These are phyloP conservation scores for Exophiala calicioides DNA, from an alignment of 2,329 filamentous ascomycete species.

Conservation along the genomic window DNA sequence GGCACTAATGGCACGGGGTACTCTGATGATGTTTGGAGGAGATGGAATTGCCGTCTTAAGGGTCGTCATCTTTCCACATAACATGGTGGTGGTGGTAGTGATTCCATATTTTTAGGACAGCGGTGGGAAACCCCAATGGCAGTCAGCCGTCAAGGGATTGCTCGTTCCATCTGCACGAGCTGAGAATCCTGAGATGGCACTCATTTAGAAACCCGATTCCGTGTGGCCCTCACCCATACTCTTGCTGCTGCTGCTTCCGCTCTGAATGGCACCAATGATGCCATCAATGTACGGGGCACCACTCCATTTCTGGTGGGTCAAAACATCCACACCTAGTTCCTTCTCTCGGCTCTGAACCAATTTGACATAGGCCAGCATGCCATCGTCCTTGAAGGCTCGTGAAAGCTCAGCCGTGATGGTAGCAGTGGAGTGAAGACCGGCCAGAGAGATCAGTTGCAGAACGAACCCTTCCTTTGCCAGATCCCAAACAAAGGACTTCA, in stretches of 20 bases:
- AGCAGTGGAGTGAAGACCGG: conserved; percentile 64
- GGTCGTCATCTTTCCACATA: no score
- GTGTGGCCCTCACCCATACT: conserved; percentile 97
- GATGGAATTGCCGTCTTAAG: no score
- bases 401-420: conserved; percentile 73
- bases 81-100: no score
- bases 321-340: conserved; percentile 85
- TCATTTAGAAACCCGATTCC: conserved; percentile 52
- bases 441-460: conserved; percentile 65
- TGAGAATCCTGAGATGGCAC: no score
- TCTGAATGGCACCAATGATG: conserved; percentile 85
- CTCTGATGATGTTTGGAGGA: no score
- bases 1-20: no score
- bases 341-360: conserved; percentile 87
- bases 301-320: conserved; percentile 86
- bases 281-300: conserved; percentile 79
- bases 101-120: no score
- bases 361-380: conserved; percentile 98
- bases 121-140: no score
- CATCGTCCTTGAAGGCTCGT: conserved; percentile 79
- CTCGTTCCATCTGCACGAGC: no score
- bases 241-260: conserved; percentile 82
- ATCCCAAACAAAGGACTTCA: conserved; percentile 95
- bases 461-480: conserved; percentile 81
- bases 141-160: no score